A percentile compares a stretch with the other conserved stretches of the same genome.
phyloP scores from a whole-genome alignment of 2,329 filamentous ascomycete species.

The Hypomyces perniciosus region DNA sequence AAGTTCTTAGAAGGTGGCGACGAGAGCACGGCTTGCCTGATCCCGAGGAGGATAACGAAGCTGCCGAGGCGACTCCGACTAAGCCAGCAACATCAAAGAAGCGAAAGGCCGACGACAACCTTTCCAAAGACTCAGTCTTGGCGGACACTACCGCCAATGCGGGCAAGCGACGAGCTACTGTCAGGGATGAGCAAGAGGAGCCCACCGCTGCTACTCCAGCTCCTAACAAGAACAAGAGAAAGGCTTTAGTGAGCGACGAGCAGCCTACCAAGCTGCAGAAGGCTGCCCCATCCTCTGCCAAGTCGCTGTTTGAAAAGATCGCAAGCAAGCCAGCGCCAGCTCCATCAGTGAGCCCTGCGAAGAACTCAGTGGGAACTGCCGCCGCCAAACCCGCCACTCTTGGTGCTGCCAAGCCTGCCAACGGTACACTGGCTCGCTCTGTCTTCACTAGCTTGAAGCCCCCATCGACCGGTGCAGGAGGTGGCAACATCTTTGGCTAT shows the following conservation, averaged over 20 bases:
- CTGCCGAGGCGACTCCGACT: slow-evolving; percentile 10
- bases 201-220: slow-evolving; percentile 21
- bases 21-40: slow-evolving; percentile 49
- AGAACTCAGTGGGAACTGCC: slow-evolving; percentile 21
- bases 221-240: slow-evolving; percentile 47
- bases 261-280: slow-evolving; percentile 48
- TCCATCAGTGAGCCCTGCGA: slow-evolving; percentile 26
- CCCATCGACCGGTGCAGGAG: slow-evolving; percentile 18
- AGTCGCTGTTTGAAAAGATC: slow-evolving; percentile 52
- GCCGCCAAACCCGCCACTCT: slow-evolving; percentile 29
- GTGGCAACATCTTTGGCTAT: slow-evolving; percentile 51
- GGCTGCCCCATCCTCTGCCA: slow-evolving; percentile 47
- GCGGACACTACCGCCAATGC: slow-evolving; percentile 31
- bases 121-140: slow-evolving; percentile 33
- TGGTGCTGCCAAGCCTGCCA: slow-evolving; percentile 29
- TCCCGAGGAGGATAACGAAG: slow-evolving; percentile 34
- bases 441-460: slow-evolving; percentile 37
- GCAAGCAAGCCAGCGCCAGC: slow-evolving; percentile 43
- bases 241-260: slow-evolving; percentile 40
- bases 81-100: slow-evolving; percentile 39
- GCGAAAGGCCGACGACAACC: slow-evolving; percentile 52
- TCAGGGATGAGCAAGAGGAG: slow-evolving; percentile 34
- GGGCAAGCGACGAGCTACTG: slow-evolving; percentile 46
- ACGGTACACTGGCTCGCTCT: slow-evolving; percentile 36
- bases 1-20: slow-evolving; percentile 54